Base-by-base conservation (phyloP, 2,329 filamentous ascomycete species). In the Alternaria gansuensis region DNA sequence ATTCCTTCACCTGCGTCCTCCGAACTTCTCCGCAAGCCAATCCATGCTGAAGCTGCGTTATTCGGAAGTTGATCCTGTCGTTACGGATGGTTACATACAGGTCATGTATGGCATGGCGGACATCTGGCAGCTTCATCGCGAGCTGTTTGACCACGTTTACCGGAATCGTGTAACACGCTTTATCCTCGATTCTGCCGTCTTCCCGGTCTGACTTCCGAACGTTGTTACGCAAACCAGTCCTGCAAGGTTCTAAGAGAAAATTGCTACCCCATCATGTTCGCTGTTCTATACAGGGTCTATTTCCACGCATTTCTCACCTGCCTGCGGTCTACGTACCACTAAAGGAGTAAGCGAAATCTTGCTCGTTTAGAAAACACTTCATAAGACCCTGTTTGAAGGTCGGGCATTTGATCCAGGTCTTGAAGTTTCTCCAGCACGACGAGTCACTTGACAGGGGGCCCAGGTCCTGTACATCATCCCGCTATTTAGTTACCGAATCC, bases 11-110 rank as follows among this genome's bases (percentile, higher is more conserved):
- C 50, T 55, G 46, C 40, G 29, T 39, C 39, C 59, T 44, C 70
- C 69, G 69, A 75, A 60, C 67, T 68, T 68, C 59, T 74, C 71
- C 71, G 67, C 56, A 14, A 48, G 36, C 46, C 46, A 17, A 39
- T 51, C 41, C 21, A 57, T 54, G 46, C 50, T 55, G 60, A 34
- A 45, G 49, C 55, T 28, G 40, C 59, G 40, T 56, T 65, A 60
- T 46, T 45, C 48, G 23, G 67, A 64, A 64, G 59, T 63, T 59
- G 63, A 61, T 44, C 60, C 67, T 66, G 66, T 62, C 43, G 26
- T 53, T 48, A 57, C 53, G 44, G 49, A 60, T 64, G 63, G 65
- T 56, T 64, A 50, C 64, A 23, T 68, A 65, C 66, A 70, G 49
- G 26, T 39, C 28, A 33, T 43, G 29, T 26, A 49, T 39, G 14